Evolutionary conservation across 2,329 filamentous ascomycete genomes (phyloP), one percentile per base, ranked within the genome.

Genomic region (Fusarium sp.): DNA sequence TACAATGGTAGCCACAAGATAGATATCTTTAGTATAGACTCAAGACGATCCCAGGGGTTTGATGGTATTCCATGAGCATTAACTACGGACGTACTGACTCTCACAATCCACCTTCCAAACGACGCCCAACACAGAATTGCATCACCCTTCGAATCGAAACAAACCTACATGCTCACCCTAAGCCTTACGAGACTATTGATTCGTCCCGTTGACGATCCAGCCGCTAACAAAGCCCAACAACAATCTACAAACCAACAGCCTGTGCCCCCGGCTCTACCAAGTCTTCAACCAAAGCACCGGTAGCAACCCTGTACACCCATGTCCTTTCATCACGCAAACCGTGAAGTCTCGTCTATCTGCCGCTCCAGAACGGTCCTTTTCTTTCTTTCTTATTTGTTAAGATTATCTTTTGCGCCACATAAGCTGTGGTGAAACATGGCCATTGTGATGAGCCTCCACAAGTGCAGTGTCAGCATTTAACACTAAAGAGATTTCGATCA

Each of bases 291-390:
- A 20, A 38, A n/a, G 19, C 12, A 34, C 7, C 9, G 50, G 50
- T 63, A 63, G 28, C 34, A 39, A 26, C 30, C 14, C 5, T 17
- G 12, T 50, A 21, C 30, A 24, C 26, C 32, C 38, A 28, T 53
- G 19, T 17, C 19, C 23, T 56, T 42, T 19, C 19, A n/a, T 20
- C 39, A 21, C 26, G 14, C 4, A 7, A 19, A 50, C 19, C 23
- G 17, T 32, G 17, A n/a, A 24, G 17, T 28, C 17, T 8, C 36
- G 21, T 21, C 15, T 10, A 23, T 7, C 11, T 17, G n/a, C 38
- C 50, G 44, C 26, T 63, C 54, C 26, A 58, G 61, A 63, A 19
- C 40, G 45, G 51, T 57, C 44, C 14, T 45, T 51, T 62, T 58
- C n/a, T 11, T 4, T n/a, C 21, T 28, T n/a, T 49, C 17, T 20